These are phyloP conservation scores for Nannizziopsis barbatae DNA, from an alignment of 2,329 filamentous ascomycete genomes.

Conservation along the genomic window DNA sequence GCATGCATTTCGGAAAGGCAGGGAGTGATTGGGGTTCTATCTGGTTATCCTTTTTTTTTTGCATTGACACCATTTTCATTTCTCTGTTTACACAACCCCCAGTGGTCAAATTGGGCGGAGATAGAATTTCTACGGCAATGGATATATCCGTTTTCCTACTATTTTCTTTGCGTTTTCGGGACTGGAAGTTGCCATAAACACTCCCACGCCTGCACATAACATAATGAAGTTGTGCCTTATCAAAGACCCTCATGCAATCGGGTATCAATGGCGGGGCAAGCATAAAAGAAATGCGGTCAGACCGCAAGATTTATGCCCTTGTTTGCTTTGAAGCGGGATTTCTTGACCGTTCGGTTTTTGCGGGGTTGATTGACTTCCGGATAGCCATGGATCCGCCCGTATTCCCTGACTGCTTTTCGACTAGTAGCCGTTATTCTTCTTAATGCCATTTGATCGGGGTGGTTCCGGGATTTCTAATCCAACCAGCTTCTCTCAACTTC, in stretches of 20 bases:
- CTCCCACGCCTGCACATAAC: no score
- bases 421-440: no score
- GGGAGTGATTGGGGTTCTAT: slow-evolving; percentile 6
- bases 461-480: no score
- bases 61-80: background rate
- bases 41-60: background rate
- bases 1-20: background rate
- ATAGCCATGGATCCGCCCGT: background rate
- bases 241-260: background rate
- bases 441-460: no score
- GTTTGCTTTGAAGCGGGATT: no score
- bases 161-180: background rate
- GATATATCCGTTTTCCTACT: background rate
- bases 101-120: no score
- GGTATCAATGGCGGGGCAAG: background rate
- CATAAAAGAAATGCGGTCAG: no score
- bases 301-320: no score
- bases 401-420: no score
- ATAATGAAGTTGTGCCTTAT: no score
- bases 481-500: no score
- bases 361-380: slow-evolving; percentile 5
- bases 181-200: background rate
- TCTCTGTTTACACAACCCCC: background rate
- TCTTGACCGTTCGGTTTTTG: background rate
- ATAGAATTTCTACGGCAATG: no score